Base-by-base conservation (phyloP, 2,329 filamentous ascomycete species). In the Fusarium pilosicola region DNA sequence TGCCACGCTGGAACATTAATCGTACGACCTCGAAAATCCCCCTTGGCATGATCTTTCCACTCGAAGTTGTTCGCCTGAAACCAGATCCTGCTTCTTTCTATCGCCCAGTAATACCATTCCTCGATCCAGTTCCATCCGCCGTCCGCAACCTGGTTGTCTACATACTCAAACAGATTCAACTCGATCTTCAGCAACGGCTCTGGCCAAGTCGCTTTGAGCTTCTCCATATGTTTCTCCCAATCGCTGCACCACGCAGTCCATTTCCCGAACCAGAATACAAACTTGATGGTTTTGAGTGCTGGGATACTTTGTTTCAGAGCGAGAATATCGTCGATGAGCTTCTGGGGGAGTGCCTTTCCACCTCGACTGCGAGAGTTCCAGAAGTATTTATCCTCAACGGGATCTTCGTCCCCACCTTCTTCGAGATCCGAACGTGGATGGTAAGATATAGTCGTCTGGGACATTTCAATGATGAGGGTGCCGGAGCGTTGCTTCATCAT, bases 401-500 rank as follows among this genome's bases (percentile, higher is more conserved):
- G 46, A 1, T 56, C 36, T 17, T 26, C 26, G 1, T 39, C 18
- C 0, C 39, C 10, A 20, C 22, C 20, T 2, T 52, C 49, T 52
- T 52, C 20, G 2, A 45, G 12, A 2, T 32, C 41, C 0, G 28
- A 22, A 14, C n/a, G 38, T 3, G 4, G 30, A 20, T 22, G 32
- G 5, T 28, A 32, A 0, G 46, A 9, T 1, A n/a, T 30, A 12
- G 6, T 6, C 0, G 48, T 48, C 28, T 46, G 42, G 0, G 22
- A 48, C 42, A 55, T 64, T 32, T 41, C 60, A 11, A 54, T 28
- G 5, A 62, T 32, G 12, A 68, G 26, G 3, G 28, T 49, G 0
- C 49, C 15, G 9, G 63, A 34, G 39, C 36, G 30, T n/a, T 62
- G 34, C 28, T 48, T 44, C 64, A 68, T 68, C 17, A 61, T 26